Conservation (phyloP, 192 early-diverging fungal species). For the Coemansia sp. region DNA sequence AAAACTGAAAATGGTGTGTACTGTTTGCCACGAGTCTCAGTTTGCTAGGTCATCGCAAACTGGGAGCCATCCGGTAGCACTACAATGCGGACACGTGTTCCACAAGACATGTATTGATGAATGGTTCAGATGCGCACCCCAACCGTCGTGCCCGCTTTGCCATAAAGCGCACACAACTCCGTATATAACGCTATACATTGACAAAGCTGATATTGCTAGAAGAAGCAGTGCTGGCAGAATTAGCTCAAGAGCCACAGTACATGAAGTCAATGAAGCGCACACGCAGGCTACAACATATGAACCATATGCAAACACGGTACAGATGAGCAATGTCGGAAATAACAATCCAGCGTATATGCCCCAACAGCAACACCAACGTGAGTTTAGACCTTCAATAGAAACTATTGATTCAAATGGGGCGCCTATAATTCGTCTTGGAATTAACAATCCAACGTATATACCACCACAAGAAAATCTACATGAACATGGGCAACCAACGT, state of each 20-base stretch:
- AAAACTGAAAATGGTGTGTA: conserved; percentile 15
- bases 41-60: conserved; percentile 9
- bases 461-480: no score
- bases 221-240: neutral
- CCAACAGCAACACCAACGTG: no score
- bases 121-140: neutral
- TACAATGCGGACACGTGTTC: conserved; percentile 26
- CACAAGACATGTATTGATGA: conserved; percentile 16
- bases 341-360: no score
- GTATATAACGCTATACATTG: neutral
- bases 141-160: conserved; percentile 13
- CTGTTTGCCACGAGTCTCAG: conserved; percentile 17
- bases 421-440: neutral
- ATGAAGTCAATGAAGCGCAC: neutral
- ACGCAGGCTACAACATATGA: neutral
- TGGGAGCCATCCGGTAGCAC: neutral
- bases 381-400: no score
- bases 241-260: neutral
- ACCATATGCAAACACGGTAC: neutral
- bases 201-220: neutral
- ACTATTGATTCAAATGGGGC: no score
- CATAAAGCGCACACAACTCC: neutral
- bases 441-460: neutral
- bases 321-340: no score
- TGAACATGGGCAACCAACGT: no score